These are phyloP conservation scores for Colletotrichum sublineola DNA, from an alignment of 2,329 filamentous ascomycete species.

Conservation along the genomic window DNA sequence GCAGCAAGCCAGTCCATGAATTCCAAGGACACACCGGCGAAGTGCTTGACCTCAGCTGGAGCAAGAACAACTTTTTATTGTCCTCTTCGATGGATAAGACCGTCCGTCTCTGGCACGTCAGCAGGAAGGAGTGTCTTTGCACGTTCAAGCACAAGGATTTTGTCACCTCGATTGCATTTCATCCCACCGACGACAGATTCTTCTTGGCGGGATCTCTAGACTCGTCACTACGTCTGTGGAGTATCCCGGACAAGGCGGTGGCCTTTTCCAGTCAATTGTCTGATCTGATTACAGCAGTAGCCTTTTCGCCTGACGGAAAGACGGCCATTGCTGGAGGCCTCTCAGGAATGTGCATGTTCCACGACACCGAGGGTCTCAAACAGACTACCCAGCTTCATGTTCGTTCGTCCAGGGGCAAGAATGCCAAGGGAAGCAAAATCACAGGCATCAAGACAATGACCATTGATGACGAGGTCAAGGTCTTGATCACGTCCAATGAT, in stretches of 20 bases:
- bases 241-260: conserved; percentile 95
- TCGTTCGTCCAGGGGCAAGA: conserved; percentile 91
- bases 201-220: conserved; percentile 95
- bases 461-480: conserved; percentile 78
- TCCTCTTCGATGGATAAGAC: conserved; percentile 99
- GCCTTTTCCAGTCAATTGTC: conserved; percentile 82
- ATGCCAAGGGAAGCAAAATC: conserved; percentile 97
- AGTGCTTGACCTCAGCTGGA: conserved; percentile 94
- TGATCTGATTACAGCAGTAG: conserved; percentile 93
- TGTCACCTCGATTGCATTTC: conserved; percentile 94
- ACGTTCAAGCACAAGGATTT: conserved; percentile 96
- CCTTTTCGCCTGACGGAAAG: conserved; percentile 93
- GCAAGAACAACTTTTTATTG: conserved; percentile 97
- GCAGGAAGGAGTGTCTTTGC: conserved; percentile 86
- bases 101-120: conserved; percentile 93
- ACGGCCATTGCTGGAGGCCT: conserved; percentile 90
- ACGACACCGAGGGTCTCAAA: conserved; percentile 91
- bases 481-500: conserved; percentile 95
- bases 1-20: conserved; percentile 80
- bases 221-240: conserved; percentile 90
- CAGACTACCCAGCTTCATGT: conserved; percentile 89
- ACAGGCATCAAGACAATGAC: conserved; percentile 87
- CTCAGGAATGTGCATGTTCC: conserved; percentile 88
- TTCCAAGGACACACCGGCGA: conserved; percentile 88
- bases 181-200: conserved; percentile 94